phyloP scores from a whole-genome alignment of 805 yeast genomes.

The Sungouiozyma intestinalis region DNA sequence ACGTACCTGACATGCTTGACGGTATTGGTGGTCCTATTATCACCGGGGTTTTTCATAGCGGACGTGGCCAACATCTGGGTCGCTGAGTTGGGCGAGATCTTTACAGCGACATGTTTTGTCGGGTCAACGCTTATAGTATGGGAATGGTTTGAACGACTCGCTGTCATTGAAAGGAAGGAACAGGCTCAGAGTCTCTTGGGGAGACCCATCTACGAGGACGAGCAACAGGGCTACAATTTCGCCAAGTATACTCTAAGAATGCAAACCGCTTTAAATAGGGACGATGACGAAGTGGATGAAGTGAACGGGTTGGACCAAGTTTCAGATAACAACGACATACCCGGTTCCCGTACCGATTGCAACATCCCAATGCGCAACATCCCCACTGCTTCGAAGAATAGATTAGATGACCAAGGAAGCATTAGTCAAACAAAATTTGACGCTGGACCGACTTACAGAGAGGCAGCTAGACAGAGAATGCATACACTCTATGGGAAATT shows the following conservation, averaged over 20 bases:
- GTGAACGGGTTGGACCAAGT: too few relatives aligned
- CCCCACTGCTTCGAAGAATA: background rate
- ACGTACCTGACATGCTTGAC: conserved; percentile 49
- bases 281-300: conserved; percentile 3
- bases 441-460: conserved; percentile 12
- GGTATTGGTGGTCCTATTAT: conserved; percentile 43
- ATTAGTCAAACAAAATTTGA: conserved; percentile 14
- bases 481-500: conserved; percentile 30
- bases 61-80: conserved; percentile 71
- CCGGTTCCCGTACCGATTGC: background rate
- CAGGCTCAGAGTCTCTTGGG: conserved; percentile 71
- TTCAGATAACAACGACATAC: too few relatives aligned
- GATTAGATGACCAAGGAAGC: conserved; percentile 9
- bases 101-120: conserved; percentile 62
- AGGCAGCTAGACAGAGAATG: conserved; percentile 15
- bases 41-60: conserved; percentile 62
- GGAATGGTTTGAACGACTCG: conserved; percentile 74
- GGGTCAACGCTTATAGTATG: conserved; percentile 66
- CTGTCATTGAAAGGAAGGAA: conserved; percentile 42
- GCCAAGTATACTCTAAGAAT: conserved; percentile 22
- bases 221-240: conserved; percentile 27
- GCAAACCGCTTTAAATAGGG: conserved; percentile 18
- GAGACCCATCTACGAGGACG: conserved; percentile 64
- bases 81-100: conserved; percentile 61
- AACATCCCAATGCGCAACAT: background rate